Evolutionary conservation across 2,329 filamentous ascomycete genomes (phyloP), one percentile per base, ranked within the genome.

Genomic region (Parastagonospora avenae): DNA sequence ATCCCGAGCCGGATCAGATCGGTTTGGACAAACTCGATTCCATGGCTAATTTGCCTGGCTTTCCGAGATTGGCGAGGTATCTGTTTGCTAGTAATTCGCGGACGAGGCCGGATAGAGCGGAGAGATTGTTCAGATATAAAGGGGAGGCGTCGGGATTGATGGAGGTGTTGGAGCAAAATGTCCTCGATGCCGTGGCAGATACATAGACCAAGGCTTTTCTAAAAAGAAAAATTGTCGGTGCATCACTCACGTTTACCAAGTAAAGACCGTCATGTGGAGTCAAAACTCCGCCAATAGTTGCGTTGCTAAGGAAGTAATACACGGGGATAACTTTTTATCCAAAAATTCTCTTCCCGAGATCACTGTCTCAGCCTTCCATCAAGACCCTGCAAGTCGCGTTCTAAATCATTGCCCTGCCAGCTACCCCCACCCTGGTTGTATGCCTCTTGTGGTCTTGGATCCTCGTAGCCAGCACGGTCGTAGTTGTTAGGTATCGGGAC

Each of bases 401-500:
- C 76, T 73, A 82, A 47, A 40, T 72, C 71, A 47, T 63, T 72
- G 55, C 64, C 64, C 45, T 72, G 66, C 63, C 69, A 71, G n/a
- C 59, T 53, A 40, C 59, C 67, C n/a, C 59, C 54, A 40, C 59
- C 67, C 54, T 66, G 74, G 67, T 66, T 75, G 66, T 66, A 75
- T 27, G 76, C 73, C 67, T 85, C 82, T 70, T 87, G 84, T 40
- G 85, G 85, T 59, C 84, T 77, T 10, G 85, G 85, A 54, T 87
- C 82, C 64, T 87, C 84, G 54, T 83, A 81, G 51, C 78, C 78
- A 64, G 81, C 79, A 48, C 82, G 78, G 56, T 82, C 79, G 62
- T 83, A 82, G 62, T 83, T 78, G 36, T 86, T 80, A 9, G 85
- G 85, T 55, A 88, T 87, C 4, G 85, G 85, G 31, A 87, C 82